These are phyloP conservation scores for Suillus subluteus DNA, from an alignment of 768 basidiomycete species.

Conservation along the genomic window DNA sequence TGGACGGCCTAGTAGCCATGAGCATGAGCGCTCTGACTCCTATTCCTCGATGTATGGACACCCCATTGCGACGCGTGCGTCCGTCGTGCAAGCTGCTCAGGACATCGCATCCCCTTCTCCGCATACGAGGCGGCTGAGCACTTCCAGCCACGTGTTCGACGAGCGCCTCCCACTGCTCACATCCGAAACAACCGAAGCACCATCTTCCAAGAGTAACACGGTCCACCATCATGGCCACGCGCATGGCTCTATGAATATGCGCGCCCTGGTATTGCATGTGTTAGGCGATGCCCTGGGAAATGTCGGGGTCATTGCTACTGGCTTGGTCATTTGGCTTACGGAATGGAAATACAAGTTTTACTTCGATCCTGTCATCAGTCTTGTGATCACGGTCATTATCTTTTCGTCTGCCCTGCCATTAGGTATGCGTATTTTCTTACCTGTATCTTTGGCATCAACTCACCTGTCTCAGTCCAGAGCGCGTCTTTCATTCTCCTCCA, in stretches of 20 bases:
- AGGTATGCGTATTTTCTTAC: conserved; percentile 47
- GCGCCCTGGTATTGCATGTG: conserved; percentile 91
- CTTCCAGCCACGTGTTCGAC: conserved; percentile 18
- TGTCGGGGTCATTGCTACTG: conserved; percentile 95
- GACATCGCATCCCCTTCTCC: conserved; percentile 58
- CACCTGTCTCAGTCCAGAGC: conserved; percentile 62
- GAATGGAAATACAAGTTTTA: conserved; percentile 86
- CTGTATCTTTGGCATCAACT: conserved; percentile 13
- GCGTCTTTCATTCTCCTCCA: conserved; percentile 95
- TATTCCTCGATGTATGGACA: conserved; percentile 74
- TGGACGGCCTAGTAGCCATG: conserved; percentile 21
- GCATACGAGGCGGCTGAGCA: conserved; percentile 9
- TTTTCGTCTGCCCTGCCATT: conserved; percentile 94
- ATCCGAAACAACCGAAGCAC: conserved; percentile 16
- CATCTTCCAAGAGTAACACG: conserved; percentile 20
- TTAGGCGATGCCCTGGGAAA: conserved; percentile 97
- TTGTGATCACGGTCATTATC: conserved; percentile 95
- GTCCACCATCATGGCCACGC: conserved; percentile 38
- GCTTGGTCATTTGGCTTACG: conserved; percentile 91
- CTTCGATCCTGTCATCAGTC: conserved; percentile 90
- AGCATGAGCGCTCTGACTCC: conserved; percentile 44
- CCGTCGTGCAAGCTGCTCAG: conserved; percentile 81
- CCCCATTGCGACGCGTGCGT: conserved; percentile 71
- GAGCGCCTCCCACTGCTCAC: conserved; percentile 54
- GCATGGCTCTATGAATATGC: conserved; percentile 94